These are phyloP conservation scores for Ogataea ramenticola DNA, from an alignment of 805 yeast genomes.

Conservation along the genomic window DNA sequence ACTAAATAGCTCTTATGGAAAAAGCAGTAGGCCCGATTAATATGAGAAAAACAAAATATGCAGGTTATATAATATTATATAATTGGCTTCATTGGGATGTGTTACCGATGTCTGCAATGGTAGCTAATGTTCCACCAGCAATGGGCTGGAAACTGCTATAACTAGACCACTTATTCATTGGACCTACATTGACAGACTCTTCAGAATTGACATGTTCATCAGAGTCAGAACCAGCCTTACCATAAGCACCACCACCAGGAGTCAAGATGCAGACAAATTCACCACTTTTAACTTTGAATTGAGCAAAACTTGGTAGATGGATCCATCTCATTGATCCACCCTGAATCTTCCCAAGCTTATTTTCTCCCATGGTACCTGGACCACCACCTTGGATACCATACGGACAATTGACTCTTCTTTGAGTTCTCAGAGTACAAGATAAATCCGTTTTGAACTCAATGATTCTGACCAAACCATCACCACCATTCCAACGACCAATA, in stretches of 20 bases:
- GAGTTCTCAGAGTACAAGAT: constrained; percentile 39
- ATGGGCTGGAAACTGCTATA: constrained; percentile 8
- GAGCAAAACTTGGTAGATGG: constrained; percentile 30
- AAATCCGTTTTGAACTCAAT: constrained; percentile 33
- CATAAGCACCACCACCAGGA: constrained; percentile 43
- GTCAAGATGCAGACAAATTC: constrained; percentile 30
- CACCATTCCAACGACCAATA: constrained; percentile 39
- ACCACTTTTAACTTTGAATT: constrained; percentile 30
- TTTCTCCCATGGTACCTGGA: constrained; percentile 39
- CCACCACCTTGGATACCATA: constrained; percentile 48
- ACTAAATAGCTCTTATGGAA: no score
- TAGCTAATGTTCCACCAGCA: constrained; percentile 15
- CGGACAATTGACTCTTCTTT: constrained; percentile 46
- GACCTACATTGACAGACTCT: constrained; percentile 5
- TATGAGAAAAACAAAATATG: no score
- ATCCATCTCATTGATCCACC: constrained; percentile 23
- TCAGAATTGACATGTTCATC: constrained; percentile 24
- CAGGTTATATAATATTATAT: no score
- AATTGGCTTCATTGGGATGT: constrained; percentile 7
- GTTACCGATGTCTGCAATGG: constrained; percentile 9
- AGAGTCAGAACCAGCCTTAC: constrained; percentile 29
- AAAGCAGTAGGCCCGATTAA: no score
- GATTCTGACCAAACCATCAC: constrained; percentile 44
- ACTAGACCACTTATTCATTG: constrained; percentile 3
- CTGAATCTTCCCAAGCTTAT: constrained; percentile 28